A percentile compares a stretch with the other conserved stretches of the same genome.
Evolutionary conservation across 169 alveolate species (phyloP).

Genomic region (Eimeria falciformis): DNA sequence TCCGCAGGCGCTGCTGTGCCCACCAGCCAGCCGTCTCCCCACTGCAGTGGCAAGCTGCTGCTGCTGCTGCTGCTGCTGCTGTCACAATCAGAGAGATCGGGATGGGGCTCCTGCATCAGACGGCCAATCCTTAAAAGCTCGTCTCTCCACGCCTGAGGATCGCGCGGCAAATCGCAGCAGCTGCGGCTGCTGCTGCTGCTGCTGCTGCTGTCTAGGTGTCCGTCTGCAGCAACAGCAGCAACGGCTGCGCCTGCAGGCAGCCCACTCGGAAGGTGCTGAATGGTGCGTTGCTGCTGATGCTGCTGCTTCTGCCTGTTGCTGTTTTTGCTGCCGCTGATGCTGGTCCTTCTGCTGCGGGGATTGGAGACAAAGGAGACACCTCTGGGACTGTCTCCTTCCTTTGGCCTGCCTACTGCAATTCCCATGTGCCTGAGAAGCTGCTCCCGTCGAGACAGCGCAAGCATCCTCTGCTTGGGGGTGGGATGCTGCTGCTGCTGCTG

Average conservation of each 20-base stretch:
- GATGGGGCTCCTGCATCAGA: constrained; percentile 1
- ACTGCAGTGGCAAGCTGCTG: constrained; percentile 2
- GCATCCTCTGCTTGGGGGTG: constrained; percentile 27
- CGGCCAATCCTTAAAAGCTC: constrained; percentile 21
- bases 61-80: constrained; percentile 47
- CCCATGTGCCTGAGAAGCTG: constrained; percentile 44
- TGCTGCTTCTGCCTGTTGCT: neutral
- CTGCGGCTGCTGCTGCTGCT: constrained; percentile 49
- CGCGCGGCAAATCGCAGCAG: constrained; percentile 1
- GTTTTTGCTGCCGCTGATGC: neutral
- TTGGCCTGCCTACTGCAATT: neutral
- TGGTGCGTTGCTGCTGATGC: neutral
- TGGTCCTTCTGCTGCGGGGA: neutral
- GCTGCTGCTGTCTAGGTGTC: neutral
- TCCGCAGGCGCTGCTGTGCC: neutral
- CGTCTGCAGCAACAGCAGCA: neutral
- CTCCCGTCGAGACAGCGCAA: constrained; percentile 1
- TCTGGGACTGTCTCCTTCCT: neutral
- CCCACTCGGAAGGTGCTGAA: neutral
- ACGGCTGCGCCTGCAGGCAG: neutral
- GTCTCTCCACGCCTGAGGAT: constrained; percentile 19
- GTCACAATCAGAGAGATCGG: neutral
- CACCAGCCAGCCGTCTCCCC: neutral
- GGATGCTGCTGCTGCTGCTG: constrained; percentile 42
- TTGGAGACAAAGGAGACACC: neutral